Percentiles rank a stretch among this genome's conserved stretches.
These are phyloP conservation scores for Xylaria digitata DNA, from an alignment of 2,329 filamentous ascomycete genomes.

Conservation along the genomic window DNA sequence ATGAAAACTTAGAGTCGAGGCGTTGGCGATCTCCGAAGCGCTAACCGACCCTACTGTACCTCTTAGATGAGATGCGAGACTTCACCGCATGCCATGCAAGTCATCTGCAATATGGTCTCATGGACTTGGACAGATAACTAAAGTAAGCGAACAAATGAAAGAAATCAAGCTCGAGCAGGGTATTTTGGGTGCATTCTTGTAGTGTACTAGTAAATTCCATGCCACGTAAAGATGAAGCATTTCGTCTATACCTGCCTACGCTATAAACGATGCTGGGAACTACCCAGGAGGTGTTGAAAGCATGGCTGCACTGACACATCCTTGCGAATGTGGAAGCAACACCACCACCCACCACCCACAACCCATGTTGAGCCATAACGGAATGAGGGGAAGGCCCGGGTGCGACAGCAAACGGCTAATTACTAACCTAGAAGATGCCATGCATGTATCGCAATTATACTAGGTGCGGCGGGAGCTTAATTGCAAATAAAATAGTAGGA, in stretches of 20 bases:
- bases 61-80: background rate
- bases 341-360: background rate
- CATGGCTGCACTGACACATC: conserved; percentile 10
- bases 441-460: conserved; percentile 14
- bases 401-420: conserved; percentile 31
- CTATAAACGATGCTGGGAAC: conserved; percentile 8
- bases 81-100: conserved; percentile 1
- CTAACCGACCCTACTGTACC: conserved; percentile 1
- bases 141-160: background rate
- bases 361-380: conserved; percentile 21
- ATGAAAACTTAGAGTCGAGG: conserved; percentile 2
- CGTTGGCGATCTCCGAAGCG: background rate
- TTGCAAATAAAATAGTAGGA: conserved; percentile 25
- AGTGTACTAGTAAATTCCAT: background rate
- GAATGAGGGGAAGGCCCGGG: conserved; percentile 19
- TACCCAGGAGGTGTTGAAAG: conserved; percentile 3
- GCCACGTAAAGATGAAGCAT: conserved; percentile 22
- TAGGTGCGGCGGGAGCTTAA: conserved; percentile 20
- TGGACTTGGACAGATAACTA: conserved; percentile 12
- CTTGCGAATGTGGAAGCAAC: conserved; percentile 21
- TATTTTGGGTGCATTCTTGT: conserved; percentile 2
- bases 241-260: conserved; percentile 4
- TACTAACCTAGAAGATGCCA: conserved; percentile 16
- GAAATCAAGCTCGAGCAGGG: background rate
- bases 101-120: conserved; percentile 1